Evolutionary conservation across 179 eudicot genomes (phyloP), one percentile per base, ranked within the genome.

Genomic region (Carnegiea gigantea): DNA sequence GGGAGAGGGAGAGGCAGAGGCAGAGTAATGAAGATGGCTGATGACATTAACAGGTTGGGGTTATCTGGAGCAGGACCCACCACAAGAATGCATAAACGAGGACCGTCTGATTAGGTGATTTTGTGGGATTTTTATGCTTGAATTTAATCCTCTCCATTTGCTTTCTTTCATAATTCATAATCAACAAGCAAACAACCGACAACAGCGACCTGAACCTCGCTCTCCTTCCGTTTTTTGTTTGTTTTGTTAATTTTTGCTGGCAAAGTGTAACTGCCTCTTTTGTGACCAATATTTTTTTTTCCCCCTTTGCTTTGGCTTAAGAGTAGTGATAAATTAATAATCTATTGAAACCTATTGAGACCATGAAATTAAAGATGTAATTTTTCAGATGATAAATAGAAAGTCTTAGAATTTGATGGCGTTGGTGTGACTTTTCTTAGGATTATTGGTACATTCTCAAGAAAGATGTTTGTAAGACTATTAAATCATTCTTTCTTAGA

Each of bases 31-130:
- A 76, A 43, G 54, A 14, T 26, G 79, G 67, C 28, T 49, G 24
- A 44, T 73, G 70, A 64, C 73, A 79, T 79, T 65, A 65, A 81
- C 79, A 85, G 84, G 73, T 64, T 82, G 77, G 79, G 84, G 77
- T 82, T 85, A 85, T 85, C 84, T 82, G 86, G 62, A 75, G 78
- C 1, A 3, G 82, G 84, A 17, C 84, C 84, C 84, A 78, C 82
- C 17, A 67, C 18, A 51, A 78, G 9, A 20, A 24, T 44, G 20
- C 21, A 64, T 44, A 78, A 73, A 18, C 73, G 26, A 21, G 75
- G 59, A 51, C 76, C 85, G 72, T 67, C 44, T 62, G 85, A 83
- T 79, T 79, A 64, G 7, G 36, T 33, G 36, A 33, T 33, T 33
- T 3, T 33, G 36, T 57, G 18, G 13, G 21, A 7, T 79, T 68